Evolutionary conservation across 345 rosid species (phyloP), one percentile per base, ranked within the genome.

Genomic region (Eucalyptus regnans): DNA sequence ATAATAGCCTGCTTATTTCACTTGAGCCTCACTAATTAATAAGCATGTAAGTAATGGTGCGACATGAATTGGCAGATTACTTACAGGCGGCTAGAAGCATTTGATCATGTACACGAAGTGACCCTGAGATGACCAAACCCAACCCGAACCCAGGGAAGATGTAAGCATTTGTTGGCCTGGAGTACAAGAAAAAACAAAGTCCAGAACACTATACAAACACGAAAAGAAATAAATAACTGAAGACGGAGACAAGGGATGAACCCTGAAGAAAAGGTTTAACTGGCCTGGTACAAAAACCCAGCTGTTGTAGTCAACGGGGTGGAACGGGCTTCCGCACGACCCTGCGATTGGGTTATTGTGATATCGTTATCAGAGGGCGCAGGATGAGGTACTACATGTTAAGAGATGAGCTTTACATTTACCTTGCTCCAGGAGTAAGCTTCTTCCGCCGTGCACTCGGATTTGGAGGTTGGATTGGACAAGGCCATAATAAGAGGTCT

Each of bases 291-390:
- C 92, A 33, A 93, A 94, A 88, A 94, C 90, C 90, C 90, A 95
- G 87, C 95, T 97, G 52, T 94, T 86, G 87, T 93, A 95, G 89
- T 95, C 95, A 79, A 97, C 91, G n/a, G 98, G 96, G 90, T 94
- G 97, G 89, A 97, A 98, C 58, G 98, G 99, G 91, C 99, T 98
- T 92, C 99, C 99, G 90, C 98, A 90, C 95, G 94, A 14, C 99
- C 99, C 99, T 97, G 94, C n/a, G 54, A 86, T 86, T 44, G 29
- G 58, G n/a, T 58, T 25, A 25, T 86, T n/a, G 29, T 25, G 43
- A 49, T 51, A 52, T 33, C 9, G 56, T 52, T 58, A 37, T 41
- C n/a, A 66, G 86, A 88, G 49, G 8, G 44, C 18, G 66, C 66
- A 11, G 66, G 66, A 60, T 27, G 15, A 60, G 66, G 66, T 60